Conservation (phyloP, 2,329 filamentous ascomycete species). For the Helotiales sp. region DNA sequence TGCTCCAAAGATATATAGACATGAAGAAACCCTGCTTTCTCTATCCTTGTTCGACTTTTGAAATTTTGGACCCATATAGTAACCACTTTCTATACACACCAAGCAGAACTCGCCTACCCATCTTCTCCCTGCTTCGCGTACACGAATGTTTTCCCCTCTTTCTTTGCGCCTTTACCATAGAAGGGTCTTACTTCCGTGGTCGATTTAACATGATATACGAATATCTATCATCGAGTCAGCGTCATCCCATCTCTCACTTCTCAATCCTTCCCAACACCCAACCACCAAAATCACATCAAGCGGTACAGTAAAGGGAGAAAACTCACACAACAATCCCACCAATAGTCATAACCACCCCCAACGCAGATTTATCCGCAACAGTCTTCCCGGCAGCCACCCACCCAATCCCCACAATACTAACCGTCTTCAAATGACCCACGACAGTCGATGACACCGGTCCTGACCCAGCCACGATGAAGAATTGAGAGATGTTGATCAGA, state of each 20-base stretch:
- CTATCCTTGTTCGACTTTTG: background rate
- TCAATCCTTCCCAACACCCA: too few species aligned
- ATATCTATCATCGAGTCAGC: constrained; percentile 18
- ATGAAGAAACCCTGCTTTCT: background rate
- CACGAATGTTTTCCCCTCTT: background rate
- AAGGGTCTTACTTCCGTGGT: constrained; percentile 9
- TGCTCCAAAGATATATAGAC: too few species aligned
- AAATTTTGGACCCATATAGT: background rate
- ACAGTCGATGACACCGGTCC: constrained; percentile 43
- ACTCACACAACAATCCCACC: constrained; percentile 28
- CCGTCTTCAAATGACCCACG: constrained; percentile 44
- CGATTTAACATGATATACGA: constrained; percentile 30
- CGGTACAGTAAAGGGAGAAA: background rate
- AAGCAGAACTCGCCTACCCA: too few species aligned
- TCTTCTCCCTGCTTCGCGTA: too few species aligned
- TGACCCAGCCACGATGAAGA: constrained; percentile 35
- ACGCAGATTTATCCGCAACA: constrained; percentile 24
- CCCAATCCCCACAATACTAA: constrained; percentile 29
- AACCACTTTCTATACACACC: background rate
- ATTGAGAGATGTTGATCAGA: constrained; percentile 35
- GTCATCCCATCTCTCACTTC: too few species aligned
- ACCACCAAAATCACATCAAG: background rate
- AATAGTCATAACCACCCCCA: constrained; percentile 29
- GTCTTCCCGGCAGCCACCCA: constrained; percentile 26
- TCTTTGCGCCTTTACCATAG: background rate